Evolutionary conservation across 2,329 filamentous ascomycete species (phyloP), one percentile per base, ranked within the genome.

Genomic region (Pseudocercospora pini-densiflorae): DNA sequence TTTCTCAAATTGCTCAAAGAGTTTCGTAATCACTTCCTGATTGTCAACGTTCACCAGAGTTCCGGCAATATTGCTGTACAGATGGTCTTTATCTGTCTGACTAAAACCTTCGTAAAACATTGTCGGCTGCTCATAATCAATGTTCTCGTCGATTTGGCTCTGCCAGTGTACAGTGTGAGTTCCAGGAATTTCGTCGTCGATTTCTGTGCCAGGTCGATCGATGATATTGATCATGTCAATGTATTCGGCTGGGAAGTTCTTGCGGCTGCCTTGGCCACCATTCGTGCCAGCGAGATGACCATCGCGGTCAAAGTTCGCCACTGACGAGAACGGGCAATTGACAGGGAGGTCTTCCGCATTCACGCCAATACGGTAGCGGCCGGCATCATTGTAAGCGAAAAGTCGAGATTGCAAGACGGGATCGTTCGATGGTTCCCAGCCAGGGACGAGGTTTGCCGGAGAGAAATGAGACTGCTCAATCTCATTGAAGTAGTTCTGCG

Each of bases 391-490:
- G 70, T 85, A 85, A 69, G 81, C 82, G 74, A 84, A 84, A 74
- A 83, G 82, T 58, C 83, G 79, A 71, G 81, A 82, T 68, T 85
- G 83, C 4, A 86, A 76, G 2, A 85, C 73, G 9, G 80, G 81
- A 64, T 85, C 83, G 0, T 81, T 79, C 0, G 80, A 81, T 67
- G 83, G 80, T 60, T 83, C 83, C 57, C 85, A 82, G 19, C 85
- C 84, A 0, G 84, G 84, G 0, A 85, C 81, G 77, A 85, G 82
- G 71, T 78, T 81, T 5, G 81, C 81, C 0, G 85, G 83, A 0
- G 82, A 84, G 76, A 86, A 86, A 47, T 83, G 83, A 0, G 81
- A 80, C 68, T 85, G 82, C 69, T 85, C 83, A 31, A 85, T 81
- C 65, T 87, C 84, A 10, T 80, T 77, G 68, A 82, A 79, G 74